Evolutionary conservation across 129 eudicot genomes (phyloP).

Genomic region (Mikania micrantha): DNA sequence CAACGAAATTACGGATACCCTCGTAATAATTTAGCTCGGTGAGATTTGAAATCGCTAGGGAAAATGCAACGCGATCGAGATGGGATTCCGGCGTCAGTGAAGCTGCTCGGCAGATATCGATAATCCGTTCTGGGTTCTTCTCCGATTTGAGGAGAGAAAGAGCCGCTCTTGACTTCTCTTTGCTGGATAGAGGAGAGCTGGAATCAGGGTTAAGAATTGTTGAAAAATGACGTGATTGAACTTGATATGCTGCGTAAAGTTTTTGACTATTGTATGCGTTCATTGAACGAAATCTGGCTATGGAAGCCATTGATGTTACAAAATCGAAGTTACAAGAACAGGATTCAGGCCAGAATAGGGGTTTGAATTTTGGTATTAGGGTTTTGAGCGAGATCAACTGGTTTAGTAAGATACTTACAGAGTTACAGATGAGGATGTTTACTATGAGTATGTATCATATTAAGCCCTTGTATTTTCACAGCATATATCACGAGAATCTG

Average conservation of each 20-base stretch:
- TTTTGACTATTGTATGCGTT: conserved; percentile 1
- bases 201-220: conserved; percentile 66
- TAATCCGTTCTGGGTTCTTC: conserved; percentile 63
- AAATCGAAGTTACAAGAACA: background rate
- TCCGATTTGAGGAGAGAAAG: conserved; percentile 60
- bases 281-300: conserved; percentile 5
- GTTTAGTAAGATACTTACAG: background rate
- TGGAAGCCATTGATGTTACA: conserved; percentile 23
- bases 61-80: conserved; percentile 68
- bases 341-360: background rate
- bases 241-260: background rate
- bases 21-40: conserved; percentile 39
- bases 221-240: conserved; percentile 35
- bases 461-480: conserved; percentile 3
- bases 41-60: conserved; percentile 63
- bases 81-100: conserved; percentile 67
- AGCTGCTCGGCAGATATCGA: conserved; percentile 78
- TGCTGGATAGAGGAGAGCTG: conserved; percentile 42
- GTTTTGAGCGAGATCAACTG: conserved; percentile 13
- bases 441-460: background rate
- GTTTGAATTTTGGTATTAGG: conserved; percentile 25
- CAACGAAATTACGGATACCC: conserved; percentile 50
- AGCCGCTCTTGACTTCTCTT: conserved; percentile 63
- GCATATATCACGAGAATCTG: too few species aligned
- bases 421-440: background rate